A percentile compares a stretch with the other conserved stretches of the same genome.
These are phyloP conservation scores for Penicillium hesseltinei DNA, from an alignment of 2,329 filamentous ascomycete species.

Conservation along the genomic window DNA sequence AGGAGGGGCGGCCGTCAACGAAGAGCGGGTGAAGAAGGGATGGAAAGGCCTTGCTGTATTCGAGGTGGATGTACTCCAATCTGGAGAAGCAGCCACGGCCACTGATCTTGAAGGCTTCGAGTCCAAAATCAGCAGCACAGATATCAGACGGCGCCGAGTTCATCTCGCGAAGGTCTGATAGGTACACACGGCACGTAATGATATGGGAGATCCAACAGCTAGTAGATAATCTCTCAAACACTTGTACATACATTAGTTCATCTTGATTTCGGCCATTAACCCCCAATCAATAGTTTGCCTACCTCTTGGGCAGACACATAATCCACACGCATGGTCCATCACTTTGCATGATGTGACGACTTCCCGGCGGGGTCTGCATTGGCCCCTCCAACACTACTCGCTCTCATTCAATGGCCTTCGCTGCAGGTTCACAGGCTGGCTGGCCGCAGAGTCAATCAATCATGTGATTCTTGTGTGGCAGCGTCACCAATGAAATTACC, in stretches of 20 bases:
- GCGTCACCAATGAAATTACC: constrained; percentile 26
- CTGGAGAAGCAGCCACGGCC: constrained; percentile 48
- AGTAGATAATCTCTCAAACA: constrained; percentile 5
- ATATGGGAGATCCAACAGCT: constrained; percentile 4
- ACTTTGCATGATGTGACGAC: constrained; percentile 28
- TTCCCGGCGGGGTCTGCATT: constrained; percentile 21
- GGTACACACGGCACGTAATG: constrained; percentile 4
- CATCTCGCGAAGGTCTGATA: constrained; percentile 34
- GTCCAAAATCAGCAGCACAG: constrained; percentile 87
- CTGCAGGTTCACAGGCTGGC: constrained; percentile 35
- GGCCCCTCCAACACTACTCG: constrained; percentile 20
- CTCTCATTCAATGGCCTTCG: constrained; percentile 18
- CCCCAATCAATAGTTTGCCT: constrained; percentile 9
- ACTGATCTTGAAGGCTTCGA: constrained; percentile 63
- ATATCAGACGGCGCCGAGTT: constrained; percentile 62
- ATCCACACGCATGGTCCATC: constrained; percentile 18
- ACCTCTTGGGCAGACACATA: neutral
- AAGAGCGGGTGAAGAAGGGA: constrained; percentile 70
- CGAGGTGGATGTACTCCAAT: constrained; percentile 84
- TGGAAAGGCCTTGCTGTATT: constrained; percentile 77
- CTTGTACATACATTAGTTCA: constrained; percentile 11
- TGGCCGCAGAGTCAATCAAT: constrained; percentile 35
- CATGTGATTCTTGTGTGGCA: constrained; percentile 37
- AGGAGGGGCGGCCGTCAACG: constrained; percentile 82
- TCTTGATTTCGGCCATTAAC: constrained; percentile 17